phyloP scores from a whole-genome alignment of 768 basidiomycete genomes.

The Auricularia heimuer region DNA sequence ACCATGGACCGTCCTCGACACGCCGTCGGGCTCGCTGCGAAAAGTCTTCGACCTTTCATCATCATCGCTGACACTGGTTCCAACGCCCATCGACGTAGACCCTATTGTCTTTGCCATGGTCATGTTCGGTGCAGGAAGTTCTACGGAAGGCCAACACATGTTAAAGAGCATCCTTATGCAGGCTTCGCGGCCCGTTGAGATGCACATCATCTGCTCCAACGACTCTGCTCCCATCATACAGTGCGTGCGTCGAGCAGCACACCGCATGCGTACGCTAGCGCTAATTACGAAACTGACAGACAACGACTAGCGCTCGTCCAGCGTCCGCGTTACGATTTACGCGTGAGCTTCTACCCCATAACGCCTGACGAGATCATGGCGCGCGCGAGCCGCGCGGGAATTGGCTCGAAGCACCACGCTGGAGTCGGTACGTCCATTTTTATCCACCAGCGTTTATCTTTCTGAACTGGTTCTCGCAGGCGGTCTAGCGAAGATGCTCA shows the following conservation, averaged over 20 bases:
- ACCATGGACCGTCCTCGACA: neutral
- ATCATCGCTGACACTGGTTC: neutral
- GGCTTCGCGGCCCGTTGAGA: slow-evolving; percentile 9
- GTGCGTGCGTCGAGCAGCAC: neutral
- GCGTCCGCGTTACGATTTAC: slow-evolving; percentile 7
- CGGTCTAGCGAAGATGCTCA: neutral
- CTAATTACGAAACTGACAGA: no score
- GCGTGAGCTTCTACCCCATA: slow-evolving; percentile 10
- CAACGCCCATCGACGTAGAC: neutral
- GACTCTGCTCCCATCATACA: slow-evolving; percentile 10
- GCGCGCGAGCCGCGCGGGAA: slow-evolving; percentile 10
- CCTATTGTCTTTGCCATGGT: slow-evolving; percentile 1
- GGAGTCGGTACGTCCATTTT: slow-evolving; percentile 1
- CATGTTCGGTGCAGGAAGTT: neutral
- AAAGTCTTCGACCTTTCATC: neutral
- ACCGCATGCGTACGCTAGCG: no score
- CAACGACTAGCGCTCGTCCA: slow-evolving; percentile 9
- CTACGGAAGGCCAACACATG: neutral
- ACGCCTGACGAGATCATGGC: slow-evolving; percentile 5
- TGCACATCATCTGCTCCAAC: slow-evolving; percentile 12
- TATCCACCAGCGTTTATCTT: no score
- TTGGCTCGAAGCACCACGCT: slow-evolving; percentile 7
- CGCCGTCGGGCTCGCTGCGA: neutral
- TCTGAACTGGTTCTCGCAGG: neutral
- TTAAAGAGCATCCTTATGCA: slow-evolving; percentile 13